These are phyloP conservation scores for Aspergillus tamarii DNA, from an alignment of 2,329 filamentous ascomycete species.

Conservation along the genomic window DNA sequence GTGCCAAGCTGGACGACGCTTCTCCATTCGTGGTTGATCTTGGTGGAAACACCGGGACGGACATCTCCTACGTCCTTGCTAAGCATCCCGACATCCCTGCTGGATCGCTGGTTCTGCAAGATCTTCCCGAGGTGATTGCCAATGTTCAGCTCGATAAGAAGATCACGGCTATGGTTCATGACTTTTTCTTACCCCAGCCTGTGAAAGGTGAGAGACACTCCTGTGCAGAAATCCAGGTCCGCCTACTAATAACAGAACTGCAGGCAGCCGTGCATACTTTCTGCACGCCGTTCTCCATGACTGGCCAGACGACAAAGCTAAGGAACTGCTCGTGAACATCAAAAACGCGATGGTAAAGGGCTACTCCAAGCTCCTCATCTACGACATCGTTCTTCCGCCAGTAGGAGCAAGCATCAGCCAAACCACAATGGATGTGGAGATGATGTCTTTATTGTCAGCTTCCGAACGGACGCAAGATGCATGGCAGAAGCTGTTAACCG, in stretches of 20 bases:
- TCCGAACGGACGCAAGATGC: slow-evolving; percentile 33
- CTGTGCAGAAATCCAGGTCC: not conserved
- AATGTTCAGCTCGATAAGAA: slow-evolving; percentile 27
- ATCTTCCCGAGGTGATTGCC: slow-evolving; percentile 42
- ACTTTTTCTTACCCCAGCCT: slow-evolving; percentile 34
- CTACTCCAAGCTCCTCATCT: slow-evolving; percentile 43
- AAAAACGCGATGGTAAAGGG: slow-evolving; percentile 42
- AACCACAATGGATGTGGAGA: slow-evolving; percentile 39
- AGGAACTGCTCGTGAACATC: slow-evolving; percentile 34
- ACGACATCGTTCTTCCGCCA: slow-evolving; percentile 44
- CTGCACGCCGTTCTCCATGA: slow-evolving; percentile 50
- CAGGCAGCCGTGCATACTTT: slow-evolving; percentile 45
- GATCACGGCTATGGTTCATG: slow-evolving; percentile 29
- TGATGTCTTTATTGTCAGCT: slow-evolving; percentile 53
- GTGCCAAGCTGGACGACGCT: slow-evolving; percentile 17
- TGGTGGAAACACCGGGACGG: slow-evolving; percentile 44
- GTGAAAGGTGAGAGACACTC: slow-evolving; percentile 25
- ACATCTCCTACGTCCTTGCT: slow-evolving; percentile 35
- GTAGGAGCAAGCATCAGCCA: slow-evolving; percentile 34
- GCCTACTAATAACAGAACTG: not conserved
- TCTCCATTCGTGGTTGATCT: slow-evolving; percentile 43
- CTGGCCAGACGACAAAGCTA: slow-evolving; percentile 42
- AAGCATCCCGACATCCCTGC: slow-evolving; percentile 37
- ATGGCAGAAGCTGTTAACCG: slow-evolving; percentile 32
- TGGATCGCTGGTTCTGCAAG: slow-evolving; percentile 42